Evolutionary conservation across 139 green algal species (phyloP).

Genomic region (Dunaliella primolecta): DNA sequence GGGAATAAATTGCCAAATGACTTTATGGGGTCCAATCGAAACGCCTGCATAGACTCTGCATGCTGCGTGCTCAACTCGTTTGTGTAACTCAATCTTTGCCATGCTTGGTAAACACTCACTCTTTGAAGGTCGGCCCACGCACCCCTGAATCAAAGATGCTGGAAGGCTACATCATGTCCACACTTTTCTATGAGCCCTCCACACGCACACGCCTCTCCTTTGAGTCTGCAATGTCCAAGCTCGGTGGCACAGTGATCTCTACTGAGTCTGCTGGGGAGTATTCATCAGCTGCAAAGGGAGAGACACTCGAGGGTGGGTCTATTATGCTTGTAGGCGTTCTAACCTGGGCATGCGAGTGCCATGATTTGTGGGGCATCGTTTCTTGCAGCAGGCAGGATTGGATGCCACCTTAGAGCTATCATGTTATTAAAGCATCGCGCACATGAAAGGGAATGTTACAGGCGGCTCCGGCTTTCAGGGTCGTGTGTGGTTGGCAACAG

Average conservation of each 20-base stretch:
- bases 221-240: constrained; percentile 89
- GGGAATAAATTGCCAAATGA: no score
- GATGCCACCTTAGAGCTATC: not conserved
- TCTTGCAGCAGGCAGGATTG: not conserved
- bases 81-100: no score
- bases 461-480: no score
- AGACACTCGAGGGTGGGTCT: constrained; percentile 93
- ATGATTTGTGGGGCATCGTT: no score
- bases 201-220: constrained; percentile 97
- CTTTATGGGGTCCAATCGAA: no score
- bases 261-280: constrained; percentile 96
- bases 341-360: no score
- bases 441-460: not conserved
- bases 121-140: constrained; percentile 52
- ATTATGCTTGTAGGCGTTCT: no score
- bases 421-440: not conserved
- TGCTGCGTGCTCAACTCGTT: no score
- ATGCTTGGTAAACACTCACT: no score
- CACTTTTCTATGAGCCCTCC: constrained; percentile 99
- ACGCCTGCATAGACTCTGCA: no score
- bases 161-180: constrained; percentile 91
- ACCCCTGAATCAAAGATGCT: constrained; percentile 67
- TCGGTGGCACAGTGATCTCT: constrained; percentile 91
- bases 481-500: no score
- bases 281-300: constrained; percentile 96